phyloP scores from a whole-genome alignment of 768 basidiomycete species.

The Mycena chlorophos region DNA sequence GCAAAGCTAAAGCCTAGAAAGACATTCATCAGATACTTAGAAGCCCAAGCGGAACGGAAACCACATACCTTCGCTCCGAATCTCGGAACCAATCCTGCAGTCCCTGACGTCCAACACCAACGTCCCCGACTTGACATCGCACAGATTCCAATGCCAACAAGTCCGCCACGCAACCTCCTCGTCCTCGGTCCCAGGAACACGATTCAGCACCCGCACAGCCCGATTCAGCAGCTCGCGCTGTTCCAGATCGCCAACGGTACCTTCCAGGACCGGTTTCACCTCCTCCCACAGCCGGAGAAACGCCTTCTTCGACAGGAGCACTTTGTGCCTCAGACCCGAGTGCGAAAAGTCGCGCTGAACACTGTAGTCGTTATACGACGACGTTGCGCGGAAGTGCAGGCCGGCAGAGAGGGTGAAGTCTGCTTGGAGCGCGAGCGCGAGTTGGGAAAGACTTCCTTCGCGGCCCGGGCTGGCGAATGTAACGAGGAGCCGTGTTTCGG shows the following conservation, averaged over 20 bases:
- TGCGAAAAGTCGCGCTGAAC: conserved; percentile 83
- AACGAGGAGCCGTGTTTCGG: conserved; percentile 94
- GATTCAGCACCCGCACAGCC: conserved; percentile 79
- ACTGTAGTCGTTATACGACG: conserved; percentile 95
- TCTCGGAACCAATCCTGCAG: conserved; percentile 86
- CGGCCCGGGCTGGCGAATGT: conserved; percentile 91
- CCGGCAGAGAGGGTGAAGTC: conserved; percentile 94
- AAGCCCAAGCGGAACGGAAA: no score
- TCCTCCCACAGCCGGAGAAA: conserved; percentile 93
- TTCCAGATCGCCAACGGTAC: conserved; percentile 85
- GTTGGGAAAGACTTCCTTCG: conserved; percentile 89
- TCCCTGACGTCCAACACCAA: conserved; percentile 89
- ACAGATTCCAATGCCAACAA: conserved; percentile 98
- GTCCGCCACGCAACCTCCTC: conserved; percentile 98
- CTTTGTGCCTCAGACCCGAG: conserved; percentile 72
- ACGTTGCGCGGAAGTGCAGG: conserved; percentile 96
- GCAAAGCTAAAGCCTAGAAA: no score
- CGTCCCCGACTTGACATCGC: conserved; percentile 91
- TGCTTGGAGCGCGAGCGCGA: conserved; percentile 87
- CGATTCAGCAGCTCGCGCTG: conserved; percentile 89
- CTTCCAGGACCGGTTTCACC: conserved; percentile 88
- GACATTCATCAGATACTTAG: no score
- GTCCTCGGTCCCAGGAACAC: conserved; percentile 65
- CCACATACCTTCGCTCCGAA: conserved; percentile 89
- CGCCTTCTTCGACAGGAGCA: conserved; percentile 79